Evolutionary conservation across 169 alveolate genomes (phyloP), one percentile per base, ranked within the genome.

Genomic region (Cryptosporidium felis): DNA sequence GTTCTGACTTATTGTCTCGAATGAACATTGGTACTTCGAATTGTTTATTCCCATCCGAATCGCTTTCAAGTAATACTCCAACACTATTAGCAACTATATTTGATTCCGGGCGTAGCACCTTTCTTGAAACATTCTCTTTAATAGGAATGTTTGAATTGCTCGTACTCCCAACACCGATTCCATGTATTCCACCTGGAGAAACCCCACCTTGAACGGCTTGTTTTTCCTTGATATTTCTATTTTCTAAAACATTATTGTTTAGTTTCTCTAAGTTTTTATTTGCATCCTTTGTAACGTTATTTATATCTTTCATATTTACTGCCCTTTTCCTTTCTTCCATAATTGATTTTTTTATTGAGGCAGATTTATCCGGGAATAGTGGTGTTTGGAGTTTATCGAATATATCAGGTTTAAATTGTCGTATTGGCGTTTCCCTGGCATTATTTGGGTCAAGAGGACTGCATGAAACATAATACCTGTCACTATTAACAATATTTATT

Each of bases 371-470:
- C 12, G 85, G 85, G 42, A 74, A 74, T 34, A 74, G 30, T 32
- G 85, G 74, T 12, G n/a, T 53, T 47, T 74, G 65, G 38, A 74
- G 85, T 36, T 51, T 30, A 2, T 12, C 42, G 10, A 53, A 45
- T 14, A 74, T 53, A 26, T 74, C 85, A 23, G 85, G 74, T 18
- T 34, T 74, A 16, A 49, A 74, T 56, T 41, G 30, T 41, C 66
- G 40, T 53, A 74, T 74, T 12, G 85, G 85, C 34, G 14, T 38
- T 3, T 32, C 85, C 41, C 85, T 74, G 12, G 85, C 85, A 74
- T 74, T 74, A 14, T 42, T 56, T 34, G 85, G 74, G 26, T 74
- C 85, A 36, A 74, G 67, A 51, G 85, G 85, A 32, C 85, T 74
- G 26, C 85, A 74, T 3, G 85, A 74, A 46, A 40, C 56, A 38